Percentiles rank a stretch among this genome's conserved stretches.
Conservation (phyloP, 169 alveolate genomes). For the Amoebophrya sp. region DNA sequence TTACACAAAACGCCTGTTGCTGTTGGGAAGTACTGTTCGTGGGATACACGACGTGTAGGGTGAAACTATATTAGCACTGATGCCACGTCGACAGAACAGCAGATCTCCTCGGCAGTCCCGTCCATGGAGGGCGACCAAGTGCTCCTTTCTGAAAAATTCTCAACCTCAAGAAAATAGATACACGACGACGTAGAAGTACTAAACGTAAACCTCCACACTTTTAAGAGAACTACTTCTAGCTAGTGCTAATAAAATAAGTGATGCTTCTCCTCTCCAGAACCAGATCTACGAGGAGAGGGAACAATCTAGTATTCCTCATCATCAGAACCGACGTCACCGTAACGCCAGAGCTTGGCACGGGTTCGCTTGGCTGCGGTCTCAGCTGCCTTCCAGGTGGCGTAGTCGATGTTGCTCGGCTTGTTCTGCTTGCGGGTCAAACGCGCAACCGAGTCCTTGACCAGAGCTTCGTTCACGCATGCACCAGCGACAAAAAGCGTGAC, state of each 20-base stretch:
- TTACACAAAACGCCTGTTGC: no score
- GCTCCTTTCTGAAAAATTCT: no score
- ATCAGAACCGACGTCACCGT: not conserved
- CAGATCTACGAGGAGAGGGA: not conserved
- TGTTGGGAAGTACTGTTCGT: no score
- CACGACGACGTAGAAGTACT: no score
- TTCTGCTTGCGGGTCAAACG: not conserved
- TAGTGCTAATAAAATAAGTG: not conserved
- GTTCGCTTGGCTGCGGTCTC: not conserved
- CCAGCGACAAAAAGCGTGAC: not conserved
- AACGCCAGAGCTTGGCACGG: not conserved
- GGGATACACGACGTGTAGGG: no score
- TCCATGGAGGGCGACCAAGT: no score
- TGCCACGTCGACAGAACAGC: no score
- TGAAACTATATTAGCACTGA: no score
- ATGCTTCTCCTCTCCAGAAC: not conserved
- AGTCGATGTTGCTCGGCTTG: not conserved
- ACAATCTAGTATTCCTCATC: slow-evolving; percentile 10
- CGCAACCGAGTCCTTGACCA: not conserved
- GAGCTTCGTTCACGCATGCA: not conserved
- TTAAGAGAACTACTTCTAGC: not conserved
- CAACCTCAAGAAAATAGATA: no score
- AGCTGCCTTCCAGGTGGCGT: not conserved
- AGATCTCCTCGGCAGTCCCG: no score
- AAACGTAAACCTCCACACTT: no score